Percentiles rank a stretch among this genome's conserved stretches.
These are phyloP conservation scores for Triangularia setosa DNA, from an alignment of 2,329 filamentous ascomycete genomes.

Conservation along the genomic window DNA sequence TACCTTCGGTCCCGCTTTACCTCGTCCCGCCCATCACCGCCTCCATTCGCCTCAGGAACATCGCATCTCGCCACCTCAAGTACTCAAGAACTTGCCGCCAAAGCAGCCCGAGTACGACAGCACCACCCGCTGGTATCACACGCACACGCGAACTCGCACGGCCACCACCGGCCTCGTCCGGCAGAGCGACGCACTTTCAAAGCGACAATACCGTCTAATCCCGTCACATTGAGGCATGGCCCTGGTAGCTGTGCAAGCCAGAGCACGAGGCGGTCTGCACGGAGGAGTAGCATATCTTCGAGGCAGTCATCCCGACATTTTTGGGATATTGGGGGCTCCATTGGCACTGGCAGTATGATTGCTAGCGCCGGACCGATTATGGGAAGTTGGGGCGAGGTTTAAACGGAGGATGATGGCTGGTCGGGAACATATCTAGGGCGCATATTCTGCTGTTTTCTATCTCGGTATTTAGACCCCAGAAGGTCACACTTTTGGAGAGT, in stretches of 20 bases:
- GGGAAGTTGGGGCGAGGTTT: slow-evolving; percentile 75
- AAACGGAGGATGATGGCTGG: background rate
- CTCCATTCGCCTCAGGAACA: slow-evolving; percentile 41
- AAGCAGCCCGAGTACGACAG: slow-evolving; percentile 79
- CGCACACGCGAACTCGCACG: slow-evolving; percentile 16
- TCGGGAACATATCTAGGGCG: background rate
- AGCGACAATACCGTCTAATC: slow-evolving; percentile 46
- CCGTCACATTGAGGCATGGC: slow-evolving; percentile 45
- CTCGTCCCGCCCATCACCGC: slow-evolving; percentile 45
- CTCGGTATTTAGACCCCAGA: background rate
- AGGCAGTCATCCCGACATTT: slow-evolving; percentile 81
- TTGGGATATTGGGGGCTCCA: slow-evolving; percentile 83
- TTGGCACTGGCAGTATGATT: slow-evolving; percentile 71
- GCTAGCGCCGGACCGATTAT: slow-evolving; percentile 58
- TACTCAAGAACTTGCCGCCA: slow-evolving; percentile 64
- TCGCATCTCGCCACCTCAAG: slow-evolving; percentile 47
- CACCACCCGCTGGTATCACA: slow-evolving; percentile 81
- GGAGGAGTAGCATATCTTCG: slow-evolving; percentile 66
- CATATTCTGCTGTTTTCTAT: background rate
- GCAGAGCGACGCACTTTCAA: slow-evolving; percentile 56
- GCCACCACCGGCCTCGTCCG: slow-evolving; percentile 37
- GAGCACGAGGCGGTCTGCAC: slow-evolving; percentile 71
- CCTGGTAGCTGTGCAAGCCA: slow-evolving; percentile 77
- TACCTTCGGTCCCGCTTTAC: slow-evolving; percentile 77
- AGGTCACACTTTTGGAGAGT: background rate